These are phyloP conservation scores for Diplocarpon mali DNA, from an alignment of 2,329 filamentous ascomycete genomes.

Conservation along the genomic window DNA sequence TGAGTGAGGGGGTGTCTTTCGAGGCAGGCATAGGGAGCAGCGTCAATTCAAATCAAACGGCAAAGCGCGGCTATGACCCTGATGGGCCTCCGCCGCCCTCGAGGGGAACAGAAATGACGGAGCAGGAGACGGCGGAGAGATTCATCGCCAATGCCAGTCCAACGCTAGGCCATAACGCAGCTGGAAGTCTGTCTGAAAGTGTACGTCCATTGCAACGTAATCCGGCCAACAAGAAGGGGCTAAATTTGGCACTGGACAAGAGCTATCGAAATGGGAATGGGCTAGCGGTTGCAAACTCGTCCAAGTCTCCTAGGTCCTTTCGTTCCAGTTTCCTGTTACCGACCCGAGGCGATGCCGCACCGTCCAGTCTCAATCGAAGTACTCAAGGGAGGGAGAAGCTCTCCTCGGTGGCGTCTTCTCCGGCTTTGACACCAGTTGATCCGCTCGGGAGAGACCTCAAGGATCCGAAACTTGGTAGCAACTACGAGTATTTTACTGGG, in stretches of 20 bases:
- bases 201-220: slow-evolving; percentile 53
- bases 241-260: slow-evolving; percentile 49
- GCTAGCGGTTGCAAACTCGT: slow-evolving; percentile 39
- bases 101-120: slow-evolving; percentile 70
- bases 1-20: slow-evolving; percentile 33
- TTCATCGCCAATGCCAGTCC: slow-evolving; percentile 66
- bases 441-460: slow-evolving; percentile 23
- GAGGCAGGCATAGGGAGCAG: slow-evolving; percentile 44
- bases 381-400: slow-evolving; percentile 68
- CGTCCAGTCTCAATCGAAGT: slow-evolving; percentile 41
- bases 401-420: slow-evolving; percentile 70
- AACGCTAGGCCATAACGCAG: slow-evolving; percentile 44
- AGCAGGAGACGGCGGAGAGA: slow-evolving; percentile 59
- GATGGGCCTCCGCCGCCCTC: slow-evolving; percentile 55
- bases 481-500: slow-evolving; percentile 87
- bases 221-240: slow-evolving; percentile 29
- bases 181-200: slow-evolving; percentile 63
- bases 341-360: slow-evolving; percentile 39
- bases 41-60: slow-evolving; percentile 38
- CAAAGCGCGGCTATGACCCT: slow-evolving; percentile 31
- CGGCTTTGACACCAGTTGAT: slow-evolving; percentile 45
- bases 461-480: slow-evolving; percentile 46
- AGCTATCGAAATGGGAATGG: slow-evolving; percentile 43
- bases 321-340: slow-evolving; percentile 63
- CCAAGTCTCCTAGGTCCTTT: slow-evolving; percentile 66